phyloP scores from a whole-genome alignment of 2,329 filamentous ascomycete species.

The Aspergillus uvarum region DNA sequence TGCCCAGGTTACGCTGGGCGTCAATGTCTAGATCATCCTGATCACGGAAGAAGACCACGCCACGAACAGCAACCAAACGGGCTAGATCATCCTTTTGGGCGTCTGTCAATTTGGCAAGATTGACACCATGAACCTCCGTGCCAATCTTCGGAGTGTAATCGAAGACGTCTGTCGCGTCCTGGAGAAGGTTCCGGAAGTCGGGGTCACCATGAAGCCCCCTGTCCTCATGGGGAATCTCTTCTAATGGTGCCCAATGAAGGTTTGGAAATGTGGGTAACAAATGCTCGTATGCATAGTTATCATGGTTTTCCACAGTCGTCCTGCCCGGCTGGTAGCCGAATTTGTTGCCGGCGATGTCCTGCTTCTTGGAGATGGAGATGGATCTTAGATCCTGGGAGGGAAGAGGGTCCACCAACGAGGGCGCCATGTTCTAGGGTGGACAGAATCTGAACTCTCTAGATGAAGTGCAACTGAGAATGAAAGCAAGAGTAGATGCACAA shows the following conservation, averaged over 20 bases:
- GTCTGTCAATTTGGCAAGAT: constrained; percentile 52
- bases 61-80: constrained; percentile 53
- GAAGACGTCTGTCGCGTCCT: constrained; percentile 54
- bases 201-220: constrained; percentile 56
- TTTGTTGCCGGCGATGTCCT: constrained; percentile 25
- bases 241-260: constrained; percentile 52
- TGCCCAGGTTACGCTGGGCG: constrained; percentile 53
- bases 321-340: constrained; percentile 52
- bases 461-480: neutral
- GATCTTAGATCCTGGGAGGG: constrained; percentile 11
- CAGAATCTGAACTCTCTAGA: neutral
- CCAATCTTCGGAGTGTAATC: constrained; percentile 59
- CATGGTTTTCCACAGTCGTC: constrained; percentile 46
- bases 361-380: constrained; percentile 23
- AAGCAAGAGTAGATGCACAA: neutral
- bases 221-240: constrained; percentile 52
- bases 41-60: constrained; percentile 59
- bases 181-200: constrained; percentile 54
- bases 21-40: constrained; percentile 57
- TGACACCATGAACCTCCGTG: constrained; percentile 54
- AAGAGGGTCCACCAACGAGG: constrained; percentile 31
- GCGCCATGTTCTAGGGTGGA: constrained; percentile 26
- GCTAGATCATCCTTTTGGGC: constrained; percentile 57
- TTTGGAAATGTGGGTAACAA: constrained; percentile 55
- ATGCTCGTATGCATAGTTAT: constrained; percentile 54